Evolutionary conservation across 2,329 filamentous ascomycete species (phyloP).

Genomic region (Phyllosticta citriasiana): DNA sequence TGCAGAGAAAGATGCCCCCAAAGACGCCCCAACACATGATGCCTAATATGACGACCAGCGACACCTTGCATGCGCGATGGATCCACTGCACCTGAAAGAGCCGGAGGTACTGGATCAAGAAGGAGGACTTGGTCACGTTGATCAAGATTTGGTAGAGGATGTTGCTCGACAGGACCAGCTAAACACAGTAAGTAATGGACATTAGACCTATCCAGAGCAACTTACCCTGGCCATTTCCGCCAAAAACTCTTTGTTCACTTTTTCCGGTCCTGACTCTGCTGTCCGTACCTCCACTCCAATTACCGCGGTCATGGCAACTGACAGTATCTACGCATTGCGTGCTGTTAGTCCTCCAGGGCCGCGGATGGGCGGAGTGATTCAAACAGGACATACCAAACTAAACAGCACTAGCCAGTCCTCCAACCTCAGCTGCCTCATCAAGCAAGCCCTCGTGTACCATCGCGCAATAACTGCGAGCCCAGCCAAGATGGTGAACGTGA

Average conservation of each 20-base stretch:
- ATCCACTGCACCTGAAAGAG: conserved; percentile 24
- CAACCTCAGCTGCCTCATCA: conserved; percentile 12
- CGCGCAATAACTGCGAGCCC: conserved; percentile 17
- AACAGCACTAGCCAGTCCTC: conserved; percentile 23
- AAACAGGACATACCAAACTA: conserved; percentile 17
- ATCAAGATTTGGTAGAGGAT: conserved; percentile 23
- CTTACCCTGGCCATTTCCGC: conserved; percentile 10
- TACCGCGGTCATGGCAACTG: conserved; percentile 19
- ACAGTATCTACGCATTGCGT: conserved; percentile 15
- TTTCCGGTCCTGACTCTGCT: not conserved
- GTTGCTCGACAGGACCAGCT: conserved; percentile 23
- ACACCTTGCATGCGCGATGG: conserved; percentile 18
- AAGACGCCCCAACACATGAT: conserved; percentile 23
- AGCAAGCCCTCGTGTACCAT: conserved; percentile 19
- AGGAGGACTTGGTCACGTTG: conserved; percentile 24
- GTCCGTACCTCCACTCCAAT: conserved; percentile 15
- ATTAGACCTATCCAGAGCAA: not conserved
- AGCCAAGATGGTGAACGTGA: conserved; percentile 19
- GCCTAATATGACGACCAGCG: conserved; percentile 18
- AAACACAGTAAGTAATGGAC: not conserved
- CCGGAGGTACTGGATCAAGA: conserved; percentile 22
- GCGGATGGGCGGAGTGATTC: not conserved
- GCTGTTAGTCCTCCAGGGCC: too few relatives aligned
- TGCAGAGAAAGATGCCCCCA: conserved; percentile 26
- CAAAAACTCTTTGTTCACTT: not conserved